Evolutionary conservation across 305 asterid genomes (phyloP).

Genomic region (Solanum hybrid): DNA sequence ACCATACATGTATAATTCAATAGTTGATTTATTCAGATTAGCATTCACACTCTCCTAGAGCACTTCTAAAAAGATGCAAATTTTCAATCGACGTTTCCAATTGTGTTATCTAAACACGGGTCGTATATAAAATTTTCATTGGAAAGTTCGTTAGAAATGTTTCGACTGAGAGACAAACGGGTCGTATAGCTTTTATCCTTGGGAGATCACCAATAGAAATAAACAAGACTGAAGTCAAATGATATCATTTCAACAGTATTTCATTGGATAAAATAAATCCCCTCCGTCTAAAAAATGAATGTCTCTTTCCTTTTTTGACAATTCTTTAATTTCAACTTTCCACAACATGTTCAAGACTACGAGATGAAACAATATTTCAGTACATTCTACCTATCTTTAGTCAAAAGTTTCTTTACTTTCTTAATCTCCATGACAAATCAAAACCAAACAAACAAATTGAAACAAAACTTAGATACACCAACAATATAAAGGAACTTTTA

Average conservation of each 20-base stretch:
- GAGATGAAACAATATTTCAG: background rate
- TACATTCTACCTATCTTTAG: background rate
- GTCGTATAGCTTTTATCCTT: background rate
- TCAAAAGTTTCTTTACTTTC: background rate
- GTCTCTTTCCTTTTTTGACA: background rate
- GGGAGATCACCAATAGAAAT: background rate
- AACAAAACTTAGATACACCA: background rate
- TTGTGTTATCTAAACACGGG: too few relatives aligned
- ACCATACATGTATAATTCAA: background rate
- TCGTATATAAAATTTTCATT: too few relatives aligned
- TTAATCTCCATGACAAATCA: background rate
- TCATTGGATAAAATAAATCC: background rate
- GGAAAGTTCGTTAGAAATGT: too few relatives aligned
- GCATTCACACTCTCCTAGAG: background rate
- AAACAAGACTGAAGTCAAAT: background rate
- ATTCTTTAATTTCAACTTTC: background rate
- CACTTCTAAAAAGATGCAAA: background rate
- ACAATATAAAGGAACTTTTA: background rate
- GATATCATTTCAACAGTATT: background rate
- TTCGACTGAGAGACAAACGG: background rate
- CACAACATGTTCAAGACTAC: too few relatives aligned
- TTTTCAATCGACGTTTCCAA: background rate
- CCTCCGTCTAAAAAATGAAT: background rate
- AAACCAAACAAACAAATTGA: background rate
- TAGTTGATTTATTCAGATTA: background rate